phyloP scores from a whole-genome alignment of 2,329 filamentous ascomycete genomes.

The Ophiostoma himal-ulmi region DNA sequence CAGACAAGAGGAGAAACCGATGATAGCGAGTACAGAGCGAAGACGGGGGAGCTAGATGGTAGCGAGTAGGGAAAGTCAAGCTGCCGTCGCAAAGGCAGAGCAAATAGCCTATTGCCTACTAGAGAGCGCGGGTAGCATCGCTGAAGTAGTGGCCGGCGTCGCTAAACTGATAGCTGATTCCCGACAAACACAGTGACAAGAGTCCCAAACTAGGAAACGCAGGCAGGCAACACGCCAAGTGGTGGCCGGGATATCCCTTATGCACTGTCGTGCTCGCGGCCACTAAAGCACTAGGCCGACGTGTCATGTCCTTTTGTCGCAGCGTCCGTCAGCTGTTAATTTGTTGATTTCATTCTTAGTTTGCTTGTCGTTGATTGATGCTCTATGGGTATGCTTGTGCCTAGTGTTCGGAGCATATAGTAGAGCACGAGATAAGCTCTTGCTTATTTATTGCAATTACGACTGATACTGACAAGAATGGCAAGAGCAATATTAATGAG shows the following conservation, averaged over 20 bases:
- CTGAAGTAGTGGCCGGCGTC: neutral
- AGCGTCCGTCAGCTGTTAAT: neutral
- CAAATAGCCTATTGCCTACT: neutral
- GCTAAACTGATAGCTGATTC: neutral
- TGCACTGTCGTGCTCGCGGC: neutral
- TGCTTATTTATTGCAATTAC: neutral
- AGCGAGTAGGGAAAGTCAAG: too few species aligned
- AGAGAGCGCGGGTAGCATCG: neutral
- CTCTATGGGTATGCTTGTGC: neutral
- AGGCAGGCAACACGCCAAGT: neutral
- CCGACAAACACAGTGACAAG: neutral
- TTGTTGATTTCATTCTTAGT: neutral
- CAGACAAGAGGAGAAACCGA: neutral
- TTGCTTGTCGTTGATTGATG: neutral
- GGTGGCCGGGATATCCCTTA: neutral
- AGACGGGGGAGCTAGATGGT: neutral
- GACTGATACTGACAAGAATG: neutral
- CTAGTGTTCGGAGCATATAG: neutral
- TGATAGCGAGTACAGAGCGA: neutral
- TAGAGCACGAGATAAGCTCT: neutral
- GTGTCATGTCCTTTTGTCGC: conserved; percentile 2
- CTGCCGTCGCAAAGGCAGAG: neutral
- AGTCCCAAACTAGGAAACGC: too few species aligned
- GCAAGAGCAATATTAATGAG: neutral
- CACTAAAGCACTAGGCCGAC: neutral